Conservation (phyloP, 163 green algal genomes). For the Chlorella variabilis region DNA sequence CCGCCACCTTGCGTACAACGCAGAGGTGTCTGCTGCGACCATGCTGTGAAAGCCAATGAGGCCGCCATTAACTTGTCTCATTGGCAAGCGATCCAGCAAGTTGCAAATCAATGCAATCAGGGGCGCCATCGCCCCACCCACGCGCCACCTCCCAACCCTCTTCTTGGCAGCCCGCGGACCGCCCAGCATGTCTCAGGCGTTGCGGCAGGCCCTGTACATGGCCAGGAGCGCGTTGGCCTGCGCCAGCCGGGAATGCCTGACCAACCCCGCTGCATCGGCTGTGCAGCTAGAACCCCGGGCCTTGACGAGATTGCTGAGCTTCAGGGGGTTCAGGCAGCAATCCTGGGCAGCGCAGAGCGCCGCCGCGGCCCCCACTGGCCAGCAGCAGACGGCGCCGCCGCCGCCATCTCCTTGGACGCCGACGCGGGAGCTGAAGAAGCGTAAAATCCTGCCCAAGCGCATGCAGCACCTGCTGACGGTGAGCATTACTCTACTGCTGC, state of each 20-base stretch:
- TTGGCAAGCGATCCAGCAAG: too few species aligned
- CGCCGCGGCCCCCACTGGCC: neutral
- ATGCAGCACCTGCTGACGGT: conserved; percentile 64
- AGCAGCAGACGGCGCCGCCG: neutral
- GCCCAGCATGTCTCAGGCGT: neutral
- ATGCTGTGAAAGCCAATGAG: too few species aligned
- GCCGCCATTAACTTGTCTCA: too few species aligned
- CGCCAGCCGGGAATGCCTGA: neutral
- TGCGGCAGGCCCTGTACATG: conserved; percentile 1
- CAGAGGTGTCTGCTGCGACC: too few species aligned
- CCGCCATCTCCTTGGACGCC: conserved; percentile 60
- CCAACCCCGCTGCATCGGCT: neutral
- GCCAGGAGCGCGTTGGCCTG: neutral
- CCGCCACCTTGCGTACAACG: too few species aligned
- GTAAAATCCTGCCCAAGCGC: conserved; percentile 61
- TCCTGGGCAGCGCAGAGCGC: conserved; percentile 12
- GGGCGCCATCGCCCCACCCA: neutral
- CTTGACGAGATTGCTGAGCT: conserved; percentile 20
- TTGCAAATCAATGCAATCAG: too few species aligned
- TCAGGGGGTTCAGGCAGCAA: conserved; percentile 20
- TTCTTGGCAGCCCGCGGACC: too few species aligned
- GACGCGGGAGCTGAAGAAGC: conserved; percentile 59
- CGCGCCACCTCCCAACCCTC: too few species aligned
- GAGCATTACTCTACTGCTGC: too few species aligned
- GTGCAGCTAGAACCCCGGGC: conserved; percentile 17